phyloP scores from a whole-genome alignment of 1,284 basidiomycete genomes.

The Kwoniella shivajii region DNA sequence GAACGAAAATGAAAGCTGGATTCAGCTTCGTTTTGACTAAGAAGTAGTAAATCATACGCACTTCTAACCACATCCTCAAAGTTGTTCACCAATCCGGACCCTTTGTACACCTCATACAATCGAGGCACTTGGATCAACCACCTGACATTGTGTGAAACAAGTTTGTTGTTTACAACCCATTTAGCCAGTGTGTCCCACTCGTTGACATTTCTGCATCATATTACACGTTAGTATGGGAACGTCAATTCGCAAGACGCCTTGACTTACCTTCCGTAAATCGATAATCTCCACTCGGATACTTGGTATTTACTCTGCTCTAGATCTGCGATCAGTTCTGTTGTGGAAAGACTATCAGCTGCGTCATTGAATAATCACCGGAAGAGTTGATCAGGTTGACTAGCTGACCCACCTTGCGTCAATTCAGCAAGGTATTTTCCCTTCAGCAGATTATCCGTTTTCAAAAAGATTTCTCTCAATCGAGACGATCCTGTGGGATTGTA shows the following conservation, averaged over 20 bases:
- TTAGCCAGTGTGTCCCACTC: slow-evolving; percentile 99
- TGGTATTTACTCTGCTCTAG: slow-evolving; percentile 98
- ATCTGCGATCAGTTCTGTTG: slow-evolving; percentile 89
- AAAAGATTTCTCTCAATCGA: slow-evolving; percentile 91
- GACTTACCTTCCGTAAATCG: slow-evolving; percentile 78
- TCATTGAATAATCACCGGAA: neutral
- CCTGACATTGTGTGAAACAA: slow-evolving; percentile 94
- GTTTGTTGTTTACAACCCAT: slow-evolving; percentile 93
- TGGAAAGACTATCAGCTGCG: neutral
- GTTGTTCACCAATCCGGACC: slow-evolving; percentile 77
- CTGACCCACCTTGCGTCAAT: slow-evolving; percentile 73
- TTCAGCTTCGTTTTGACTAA: neutral
- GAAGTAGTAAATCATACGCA: slow-evolving; percentile 42
- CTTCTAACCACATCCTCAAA: slow-evolving; percentile 91
- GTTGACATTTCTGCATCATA: slow-evolving; percentile 52
- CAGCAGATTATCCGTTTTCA: slow-evolving; percentile 97
- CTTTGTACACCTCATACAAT: slow-evolving; percentile 94
- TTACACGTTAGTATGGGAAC: neutral
- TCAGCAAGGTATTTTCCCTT: slow-evolving; percentile 93
- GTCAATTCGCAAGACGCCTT: neutral
- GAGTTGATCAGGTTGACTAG: no score
- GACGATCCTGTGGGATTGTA: slow-evolving; percentile 72
- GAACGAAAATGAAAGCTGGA: neutral
- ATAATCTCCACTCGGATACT: slow-evolving; percentile 96
- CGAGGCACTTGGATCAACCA: slow-evolving; percentile 98